Evolutionary conservation across 2,329 filamentous ascomycete genomes (phyloP), one percentile per base, ranked within the genome.

Genomic region (Blumeria hordei): DNA sequence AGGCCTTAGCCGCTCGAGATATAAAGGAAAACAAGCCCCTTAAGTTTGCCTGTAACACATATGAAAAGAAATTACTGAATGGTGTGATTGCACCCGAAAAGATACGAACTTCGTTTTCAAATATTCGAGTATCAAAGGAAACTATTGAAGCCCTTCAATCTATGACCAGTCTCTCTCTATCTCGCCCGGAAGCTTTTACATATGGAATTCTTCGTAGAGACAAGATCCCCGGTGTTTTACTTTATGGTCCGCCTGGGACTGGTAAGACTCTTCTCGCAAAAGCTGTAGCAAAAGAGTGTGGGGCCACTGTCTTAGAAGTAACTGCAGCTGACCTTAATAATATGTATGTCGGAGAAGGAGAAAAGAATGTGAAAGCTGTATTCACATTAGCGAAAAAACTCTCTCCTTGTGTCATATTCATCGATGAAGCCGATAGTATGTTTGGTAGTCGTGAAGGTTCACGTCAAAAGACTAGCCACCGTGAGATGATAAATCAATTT

Each of bases 401-500:
- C 7, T 83, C 84, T 1, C 92, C 92, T 0, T 88, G 88, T 64
- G 82, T 98, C 14, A 85, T 98, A 53, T 96, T 98, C 69, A 87
- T 98, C 58, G 92, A 98, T 64, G 92, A 98, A 69, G 92, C 88
- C 21, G 92, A 98, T 66, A 85, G 90, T 7, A 81, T 98, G 51
- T 83, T 98, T 55, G 85, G 85, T 32, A 81, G 84, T 14, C 79
- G 92, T 55, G 75, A 79, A 59, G 76, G 77, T 41, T 73, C 75
- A 57, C 80, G 78, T 61, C 75, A 85, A 34, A 77, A 78, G 6
- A 81, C 77, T 1, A 54, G 59, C 10, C 85, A 93, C 61, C 79
- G 88, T 53, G 90, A 95, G 66, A 82, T 92, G 55, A 88, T 96
- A 67, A 98, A 95, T 64, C 90, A 98, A 68, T 96, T 96, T 67